phyloP scores from a whole-genome alignment of 805 yeast genomes.

The Sugiyamaella qingdaonensis region DNA sequence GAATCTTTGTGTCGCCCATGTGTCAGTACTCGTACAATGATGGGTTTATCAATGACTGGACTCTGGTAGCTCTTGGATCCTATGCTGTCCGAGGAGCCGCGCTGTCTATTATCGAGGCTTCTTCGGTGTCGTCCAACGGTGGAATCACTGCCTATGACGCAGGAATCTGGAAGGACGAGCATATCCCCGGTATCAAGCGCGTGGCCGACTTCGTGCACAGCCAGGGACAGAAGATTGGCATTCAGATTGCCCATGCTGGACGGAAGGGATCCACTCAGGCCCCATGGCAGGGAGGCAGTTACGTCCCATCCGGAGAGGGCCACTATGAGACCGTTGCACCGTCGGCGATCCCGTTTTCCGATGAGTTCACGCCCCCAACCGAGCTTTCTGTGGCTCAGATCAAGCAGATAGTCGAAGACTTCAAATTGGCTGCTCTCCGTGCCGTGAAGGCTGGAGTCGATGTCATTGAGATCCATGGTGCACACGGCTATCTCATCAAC shows the following conservation, averaged over 20 bases:
- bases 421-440: slow-evolving; percentile 44
- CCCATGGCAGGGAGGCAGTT: slow-evolving; percentile 21
- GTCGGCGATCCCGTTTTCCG: not conserved
- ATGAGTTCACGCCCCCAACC: slow-evolving; percentile 28
- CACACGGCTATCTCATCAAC: slow-evolving; percentile 54
- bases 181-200: slow-evolving; percentile 40
- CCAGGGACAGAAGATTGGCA: slow-evolving; percentile 42
- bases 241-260: slow-evolving; percentile 56
- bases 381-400: slow-evolving; percentile 37
- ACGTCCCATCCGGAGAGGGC: slow-evolving; percentile 33
- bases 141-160: slow-evolving; percentile 43
- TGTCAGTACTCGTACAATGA: slow-evolving; percentile 24
- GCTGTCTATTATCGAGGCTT: slow-evolving; percentile 42
- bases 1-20: slow-evolving; percentile 47
- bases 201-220: slow-evolving; percentile 42
- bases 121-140: slow-evolving; percentile 40
- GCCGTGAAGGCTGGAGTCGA: slow-evolving; percentile 54
- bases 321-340: slow-evolving; percentile 4
- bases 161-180: slow-evolving; percentile 50
- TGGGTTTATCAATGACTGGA: slow-evolving; percentile 44
- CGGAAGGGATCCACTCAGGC: slow-evolving; percentile 42
- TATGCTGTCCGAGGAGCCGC: slow-evolving; percentile 49
- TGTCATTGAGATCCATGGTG: slow-evolving; percentile 60
- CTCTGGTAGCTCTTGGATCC: slow-evolving; percentile 46
- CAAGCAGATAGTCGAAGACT: slow-evolving; percentile 38